Conservation (phyloP, 2,329 filamentous ascomycete species). For the Xylariaceae sp. region DNA sequence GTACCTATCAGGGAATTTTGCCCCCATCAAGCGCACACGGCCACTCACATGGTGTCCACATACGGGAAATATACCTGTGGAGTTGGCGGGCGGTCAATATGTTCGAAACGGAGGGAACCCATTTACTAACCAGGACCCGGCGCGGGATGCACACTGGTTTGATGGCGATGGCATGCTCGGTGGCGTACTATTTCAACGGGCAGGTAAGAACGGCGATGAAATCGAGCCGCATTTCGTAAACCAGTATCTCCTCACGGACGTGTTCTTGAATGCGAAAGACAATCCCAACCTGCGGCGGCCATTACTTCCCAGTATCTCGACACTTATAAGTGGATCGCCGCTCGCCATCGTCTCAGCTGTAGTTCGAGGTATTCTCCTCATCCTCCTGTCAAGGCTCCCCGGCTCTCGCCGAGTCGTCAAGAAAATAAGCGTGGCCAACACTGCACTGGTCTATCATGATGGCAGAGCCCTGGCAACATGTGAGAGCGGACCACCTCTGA, state of each 20-base stretch:
- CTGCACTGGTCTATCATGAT: conserved; percentile 62
- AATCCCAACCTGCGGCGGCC: conserved; percentile 48
- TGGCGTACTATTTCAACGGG: conserved; percentile 56
- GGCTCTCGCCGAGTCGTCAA: conserved; percentile 55
- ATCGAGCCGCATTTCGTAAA: conserved; percentile 64
- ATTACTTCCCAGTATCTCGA: conserved; percentile 64
- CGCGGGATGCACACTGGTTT: conserved; percentile 67
- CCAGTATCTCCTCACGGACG: conserved; percentile 64
- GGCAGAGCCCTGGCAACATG: conserved; percentile 65
- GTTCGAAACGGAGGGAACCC: conserved; percentile 70
- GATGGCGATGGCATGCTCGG: conserved; percentile 72
- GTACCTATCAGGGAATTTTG: conserved; percentile 66
- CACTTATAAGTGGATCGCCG: conserved; percentile 56
- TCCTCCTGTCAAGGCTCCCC: conserved; percentile 54
- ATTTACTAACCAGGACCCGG: conserved; percentile 55
- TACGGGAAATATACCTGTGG: conserved; percentile 57
- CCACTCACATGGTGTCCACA: conserved; percentile 54
- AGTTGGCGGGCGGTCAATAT: conserved; percentile 65
- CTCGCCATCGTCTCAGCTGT: conserved; percentile 48
- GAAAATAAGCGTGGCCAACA: conserved; percentile 69
- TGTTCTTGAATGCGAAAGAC: conserved; percentile 53
- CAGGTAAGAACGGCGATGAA: conserved; percentile 33
- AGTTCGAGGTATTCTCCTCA: conserved; percentile 53
- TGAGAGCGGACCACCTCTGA: conserved; percentile 66
- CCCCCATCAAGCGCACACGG: conserved; percentile 55